Percentiles rank a stretch among this genome's conserved stretches.
Conservation (phyloP, 805 yeast genomes). For the Candida alai region DNA sequence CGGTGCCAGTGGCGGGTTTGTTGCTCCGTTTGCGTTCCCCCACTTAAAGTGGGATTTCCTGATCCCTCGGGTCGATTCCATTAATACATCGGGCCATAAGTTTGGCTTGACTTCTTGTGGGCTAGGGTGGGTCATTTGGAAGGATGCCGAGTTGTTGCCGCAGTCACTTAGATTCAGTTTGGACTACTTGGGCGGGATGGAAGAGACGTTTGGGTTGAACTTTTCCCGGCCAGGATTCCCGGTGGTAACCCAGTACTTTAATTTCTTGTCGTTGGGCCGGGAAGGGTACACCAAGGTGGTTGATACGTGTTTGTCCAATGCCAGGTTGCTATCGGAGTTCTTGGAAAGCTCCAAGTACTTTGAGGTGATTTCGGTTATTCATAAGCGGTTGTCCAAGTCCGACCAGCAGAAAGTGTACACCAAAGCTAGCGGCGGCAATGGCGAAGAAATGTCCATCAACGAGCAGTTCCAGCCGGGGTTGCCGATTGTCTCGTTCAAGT, state of each 20-base stretch:
- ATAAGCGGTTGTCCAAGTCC: conserved; percentile 44
- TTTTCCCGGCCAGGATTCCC: conserved; percentile 93
- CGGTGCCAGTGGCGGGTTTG: conserved; percentile 88
- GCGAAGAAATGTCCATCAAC: conserved; percentile 21
- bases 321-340: conserved; percentile 61
- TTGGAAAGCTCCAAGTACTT: conserved; percentile 64
- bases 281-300: conserved; percentile 69
- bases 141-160: conserved; percentile 60
- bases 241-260: conserved; percentile 82
- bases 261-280: conserved; percentile 65
- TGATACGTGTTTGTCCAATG: conserved; percentile 61
- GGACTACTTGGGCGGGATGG: conserved; percentile 83
- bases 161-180: conserved; percentile 70
- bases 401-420: conserved; percentile 18
- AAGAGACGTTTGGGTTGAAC: conserved; percentile 81
- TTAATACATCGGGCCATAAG: conserved; percentile 90
- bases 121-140: conserved; percentile 89
- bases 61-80: conserved; percentile 70
- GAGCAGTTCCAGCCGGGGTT: conserved; percentile 65
- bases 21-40: conserved; percentile 82
- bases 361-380: conserved; percentile 74
- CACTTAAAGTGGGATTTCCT: conserved; percentile 81
- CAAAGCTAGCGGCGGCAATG: conserved; percentile 6
- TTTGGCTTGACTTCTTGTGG: conserved; percentile 91
- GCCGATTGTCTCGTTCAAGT: conserved; percentile 86